Percentiles rank a stretch among this genome's conserved stretches.
Evolutionary conservation across 1,284 basidiomycete species (phyloP).

Genomic region (Trametes versicolor): DNA sequence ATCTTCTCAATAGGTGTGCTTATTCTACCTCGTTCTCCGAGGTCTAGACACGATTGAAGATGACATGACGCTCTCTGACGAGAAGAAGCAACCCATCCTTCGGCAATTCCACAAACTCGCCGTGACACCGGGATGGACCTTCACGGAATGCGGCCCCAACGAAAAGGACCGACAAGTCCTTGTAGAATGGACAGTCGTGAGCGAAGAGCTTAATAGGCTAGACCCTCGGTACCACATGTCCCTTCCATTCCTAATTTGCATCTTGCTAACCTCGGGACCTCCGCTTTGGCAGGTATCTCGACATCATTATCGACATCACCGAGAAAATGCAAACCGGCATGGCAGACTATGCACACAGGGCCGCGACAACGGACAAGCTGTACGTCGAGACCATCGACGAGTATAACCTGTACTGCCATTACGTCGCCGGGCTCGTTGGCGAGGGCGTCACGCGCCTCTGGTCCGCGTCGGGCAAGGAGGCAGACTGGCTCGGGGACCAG

Average conservation of each 20-base stretch:
- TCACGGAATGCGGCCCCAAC: conserved; percentile 82
- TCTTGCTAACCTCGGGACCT: background rate
- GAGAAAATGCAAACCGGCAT: conserved; percentile 94
- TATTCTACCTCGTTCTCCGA: conserved; percentile 96
- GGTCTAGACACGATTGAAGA: conserved; percentile 98
- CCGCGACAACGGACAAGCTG: conserved; percentile 73
- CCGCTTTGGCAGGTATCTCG: conserved; percentile 68
- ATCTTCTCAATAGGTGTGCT: conserved; percentile 72
- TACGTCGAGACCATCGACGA: conserved; percentile 83
- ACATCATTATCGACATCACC: conserved; percentile 86
- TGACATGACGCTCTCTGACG: conserved; percentile 95
- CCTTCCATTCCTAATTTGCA: background rate
- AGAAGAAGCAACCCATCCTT: conserved; percentile 88
- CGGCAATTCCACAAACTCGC: conserved; percentile 88
- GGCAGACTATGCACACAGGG: conserved; percentile 93
- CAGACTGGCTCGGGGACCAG: conserved; percentile 79
- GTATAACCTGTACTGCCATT: conserved; percentile 98
- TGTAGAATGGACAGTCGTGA: conserved; percentile 86
- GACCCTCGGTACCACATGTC: conserved; percentile 59
- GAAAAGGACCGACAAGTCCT: conserved; percentile 94
- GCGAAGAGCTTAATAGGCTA: conserved; percentile 84
- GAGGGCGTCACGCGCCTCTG: conserved; percentile 96
- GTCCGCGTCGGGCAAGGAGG: conserved; percentile 89
- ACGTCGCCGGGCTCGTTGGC: conserved; percentile 97
- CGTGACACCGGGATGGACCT: conserved; percentile 89